These are phyloP conservation scores for Lomentospora prolificans DNA, from an alignment of 2,329 filamentous ascomycete species.

Conservation along the genomic window DNA sequence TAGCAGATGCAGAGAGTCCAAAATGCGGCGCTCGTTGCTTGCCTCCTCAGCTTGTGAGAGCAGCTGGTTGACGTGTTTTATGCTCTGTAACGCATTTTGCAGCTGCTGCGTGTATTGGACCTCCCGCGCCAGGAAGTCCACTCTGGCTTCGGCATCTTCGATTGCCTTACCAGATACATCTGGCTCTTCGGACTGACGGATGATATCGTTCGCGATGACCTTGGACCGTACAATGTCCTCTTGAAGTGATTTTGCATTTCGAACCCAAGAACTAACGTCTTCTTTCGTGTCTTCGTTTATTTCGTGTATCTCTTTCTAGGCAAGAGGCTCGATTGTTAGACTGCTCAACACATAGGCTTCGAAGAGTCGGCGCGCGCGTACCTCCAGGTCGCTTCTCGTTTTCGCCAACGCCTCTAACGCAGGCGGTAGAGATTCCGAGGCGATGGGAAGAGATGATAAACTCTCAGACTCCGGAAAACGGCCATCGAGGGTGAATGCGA, in stretches of 20 bases:
- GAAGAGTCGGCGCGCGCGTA: constrained; percentile 14
- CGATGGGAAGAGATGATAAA: constrained; percentile 24
- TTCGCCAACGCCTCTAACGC: constrained; percentile 27
- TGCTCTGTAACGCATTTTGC: constrained; percentile 35
- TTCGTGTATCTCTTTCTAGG: constrained; percentile 58
- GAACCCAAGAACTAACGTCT: constrained; percentile 78
- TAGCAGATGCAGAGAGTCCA: constrained; percentile 47
- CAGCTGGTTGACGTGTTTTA: constrained; percentile 49
- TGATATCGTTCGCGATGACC: constrained; percentile 69
- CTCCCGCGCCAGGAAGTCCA: constrained; percentile 47
- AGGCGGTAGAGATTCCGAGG: constrained; percentile 27
- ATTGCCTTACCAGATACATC: constrained; percentile 42
- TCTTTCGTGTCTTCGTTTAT: constrained; percentile 69
- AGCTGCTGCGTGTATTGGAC: constrained; percentile 50
- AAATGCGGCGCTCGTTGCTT: constrained; percentile 41
- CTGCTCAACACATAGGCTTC: background rate
- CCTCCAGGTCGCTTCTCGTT: constrained; percentile 29
- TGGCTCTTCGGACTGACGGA: constrained; percentile 61
- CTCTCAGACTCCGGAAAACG: constrained; percentile 28
- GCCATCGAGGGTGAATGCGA: constrained; percentile 29
- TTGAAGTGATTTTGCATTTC: constrained; percentile 74
- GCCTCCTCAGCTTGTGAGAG: constrained; percentile 52
- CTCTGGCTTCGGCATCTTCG: constrained; percentile 42
- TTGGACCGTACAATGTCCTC: constrained; percentile 76
- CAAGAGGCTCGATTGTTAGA: background rate